Evolutionary conservation across 2,329 filamentous ascomycete genomes (phyloP).

Genomic region (Xylariaceae sp.): DNA sequence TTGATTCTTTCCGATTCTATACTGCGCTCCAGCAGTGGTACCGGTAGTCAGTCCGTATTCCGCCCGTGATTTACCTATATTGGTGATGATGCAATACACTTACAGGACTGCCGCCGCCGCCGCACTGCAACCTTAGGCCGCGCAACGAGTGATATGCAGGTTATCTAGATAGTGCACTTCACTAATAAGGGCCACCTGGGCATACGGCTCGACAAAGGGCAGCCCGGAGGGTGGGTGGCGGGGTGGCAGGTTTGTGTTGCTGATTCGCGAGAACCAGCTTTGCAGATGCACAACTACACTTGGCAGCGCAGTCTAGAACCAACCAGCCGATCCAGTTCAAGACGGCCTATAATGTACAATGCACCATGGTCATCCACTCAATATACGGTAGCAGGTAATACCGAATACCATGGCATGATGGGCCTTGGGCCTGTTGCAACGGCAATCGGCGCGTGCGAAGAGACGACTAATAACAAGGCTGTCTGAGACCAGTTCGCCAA

Average conservation of each 20-base stretch:
- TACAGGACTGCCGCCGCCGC: slow-evolving; percentile 5
- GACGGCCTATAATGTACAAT: not conserved
- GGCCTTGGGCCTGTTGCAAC: not conserved
- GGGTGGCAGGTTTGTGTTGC: slow-evolving; percentile 1
- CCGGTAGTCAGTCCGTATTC: not conserved
- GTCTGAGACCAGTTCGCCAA: slow-evolving; percentile 1
- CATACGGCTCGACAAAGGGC: not conserved
- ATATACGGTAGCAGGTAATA: not conserved
- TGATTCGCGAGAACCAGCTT: slow-evolving; percentile 10
- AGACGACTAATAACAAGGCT: slow-evolving; percentile 6
- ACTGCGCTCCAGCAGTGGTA: not conserved
- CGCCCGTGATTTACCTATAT: not conserved
- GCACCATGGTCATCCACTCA: not conserved
- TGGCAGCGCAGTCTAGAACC: not conserved
- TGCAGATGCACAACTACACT: not conserved
- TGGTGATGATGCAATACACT: not conserved
- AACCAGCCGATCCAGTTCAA: slow-evolving; percentile 11
- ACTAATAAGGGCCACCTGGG: slow-evolving; percentile 6
- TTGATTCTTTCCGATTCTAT: slow-evolving; percentile 3
- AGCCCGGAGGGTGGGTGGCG: not conserved
- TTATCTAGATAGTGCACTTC: slow-evolving; percentile 2
- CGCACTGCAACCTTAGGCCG: slow-evolving; percentile 19
- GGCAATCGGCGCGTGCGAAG: not conserved
- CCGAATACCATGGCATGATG: not conserved
- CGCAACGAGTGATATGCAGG: slow-evolving; percentile 17